Percentiles rank a stretch among this genome's conserved stretches.
Conservation (phyloP, 306 rosid genomes). For the Astragalus membranaceus region DNA sequence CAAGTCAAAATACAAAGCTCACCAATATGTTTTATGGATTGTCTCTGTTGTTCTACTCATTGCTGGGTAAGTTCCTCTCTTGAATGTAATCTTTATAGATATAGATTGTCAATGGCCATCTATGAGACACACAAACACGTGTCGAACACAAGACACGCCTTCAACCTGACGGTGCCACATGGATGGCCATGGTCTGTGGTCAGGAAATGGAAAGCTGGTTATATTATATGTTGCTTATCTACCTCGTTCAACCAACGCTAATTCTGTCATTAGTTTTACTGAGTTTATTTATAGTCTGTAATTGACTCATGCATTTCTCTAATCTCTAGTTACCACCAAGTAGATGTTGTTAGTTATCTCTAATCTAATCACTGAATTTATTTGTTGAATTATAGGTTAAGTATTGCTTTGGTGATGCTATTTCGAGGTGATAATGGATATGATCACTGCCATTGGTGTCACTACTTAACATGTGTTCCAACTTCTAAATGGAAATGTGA, state of each 20-base stretch:
- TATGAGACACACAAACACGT: too few species aligned
- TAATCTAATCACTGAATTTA: constrained; percentile 23
- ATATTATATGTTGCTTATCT: neutral
- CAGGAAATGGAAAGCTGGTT: neutral
- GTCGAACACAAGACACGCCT: too few species aligned
- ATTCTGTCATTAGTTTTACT: neutral
- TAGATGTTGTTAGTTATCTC: neutral
- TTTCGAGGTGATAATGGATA: constrained; percentile 52
- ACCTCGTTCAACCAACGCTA: neutral
- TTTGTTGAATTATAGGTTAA: constrained; percentile 39
- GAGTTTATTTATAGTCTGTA: neutral
- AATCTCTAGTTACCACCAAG: neutral
- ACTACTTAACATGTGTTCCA: constrained; percentile 61
- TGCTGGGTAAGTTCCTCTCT: constrained; percentile 48
- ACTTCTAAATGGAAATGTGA: constrained; percentile 65
- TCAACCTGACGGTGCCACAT: too few species aligned
- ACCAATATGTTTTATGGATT: constrained; percentile 68
- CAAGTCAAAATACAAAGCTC: constrained; percentile 59
- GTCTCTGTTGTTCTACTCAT: constrained; percentile 44
- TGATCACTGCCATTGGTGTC: constrained; percentile 76
- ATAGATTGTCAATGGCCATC: too few species aligned
- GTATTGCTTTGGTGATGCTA: constrained; percentile 53
- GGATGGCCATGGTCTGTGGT: too few species aligned
- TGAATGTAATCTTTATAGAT: neutral
- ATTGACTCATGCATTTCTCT: neutral